Conservation (phyloP, 2,329 filamentous ascomycete species). For the Epichloe typhina region DNA sequence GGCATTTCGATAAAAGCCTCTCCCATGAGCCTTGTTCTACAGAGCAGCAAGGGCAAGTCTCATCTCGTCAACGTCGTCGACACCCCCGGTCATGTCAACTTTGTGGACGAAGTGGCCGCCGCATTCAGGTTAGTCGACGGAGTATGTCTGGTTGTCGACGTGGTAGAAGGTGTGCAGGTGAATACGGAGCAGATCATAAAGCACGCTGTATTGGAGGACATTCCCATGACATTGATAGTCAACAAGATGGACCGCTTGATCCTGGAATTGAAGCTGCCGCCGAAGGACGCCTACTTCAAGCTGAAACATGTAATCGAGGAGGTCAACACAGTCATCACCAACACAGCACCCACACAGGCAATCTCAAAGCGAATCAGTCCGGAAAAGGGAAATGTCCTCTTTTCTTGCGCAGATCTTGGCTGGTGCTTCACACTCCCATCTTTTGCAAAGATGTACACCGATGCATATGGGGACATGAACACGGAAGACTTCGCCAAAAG, state of each 20-base stretch:
- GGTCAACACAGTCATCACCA: conserved; percentile 91
- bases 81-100: conserved; percentile 95
- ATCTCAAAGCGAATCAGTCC: conserved; percentile 74
- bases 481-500: conserved; percentile 69
- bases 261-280: conserved; percentile 83
- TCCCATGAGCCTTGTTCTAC: conserved; percentile 87
- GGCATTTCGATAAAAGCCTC: conserved; percentile 86
- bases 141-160: conserved; percentile 85
- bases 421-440: conserved; percentile 95
- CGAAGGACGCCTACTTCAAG: conserved; percentile 96
- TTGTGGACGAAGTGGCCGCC: conserved; percentile 90
- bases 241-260: conserved; percentile 98
- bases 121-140: conserved; percentile 81
- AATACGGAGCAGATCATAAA: conserved; percentile 97
- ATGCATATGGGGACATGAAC: conserved; percentile 73
- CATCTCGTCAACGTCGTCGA: conserved; percentile 91
- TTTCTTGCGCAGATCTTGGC: conserved; percentile 82
- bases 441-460: conserved; percentile 92
- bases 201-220: conserved; percentile 78
- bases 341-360: conserved; percentile 67
- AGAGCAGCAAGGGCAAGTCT: conserved; percentile 82
- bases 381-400: conserved; percentile 96
- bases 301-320: conserved; percentile 97
- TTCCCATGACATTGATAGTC: conserved; percentile 79
- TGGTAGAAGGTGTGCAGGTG: conserved; percentile 96